Percentiles rank a stretch among this genome's conserved stretches.
Conservation (phyloP, 768 basidiomycete species). For the Suillus bovinus region DNA sequence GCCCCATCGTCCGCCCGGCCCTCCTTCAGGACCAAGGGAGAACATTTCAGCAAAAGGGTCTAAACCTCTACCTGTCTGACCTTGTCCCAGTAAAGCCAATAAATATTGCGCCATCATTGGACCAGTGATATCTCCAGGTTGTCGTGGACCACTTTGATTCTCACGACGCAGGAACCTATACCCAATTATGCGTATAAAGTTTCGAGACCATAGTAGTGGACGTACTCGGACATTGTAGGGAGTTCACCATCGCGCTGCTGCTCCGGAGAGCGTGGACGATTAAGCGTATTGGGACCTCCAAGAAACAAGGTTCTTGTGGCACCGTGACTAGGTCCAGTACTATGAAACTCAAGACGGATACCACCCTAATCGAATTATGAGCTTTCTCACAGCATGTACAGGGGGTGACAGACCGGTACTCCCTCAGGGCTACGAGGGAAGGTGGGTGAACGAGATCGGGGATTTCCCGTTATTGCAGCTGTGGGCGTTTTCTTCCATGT, state of each 20-base stretch:
- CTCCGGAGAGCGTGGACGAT: slow-evolving; percentile 18
- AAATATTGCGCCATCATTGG: slow-evolving; percentile 74
- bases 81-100: slow-evolving; percentile 51
- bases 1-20: slow-evolving; percentile 66
- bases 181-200: slow-evolving; percentile 3
- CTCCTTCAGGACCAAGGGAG: slow-evolving; percentile 36
- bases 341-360: slow-evolving; percentile 39
- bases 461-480: slow-evolving; percentile 2
- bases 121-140: slow-evolving; percentile 49
- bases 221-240: slow-evolving; percentile 57
- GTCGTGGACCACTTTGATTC: slow-evolving; percentile 18
- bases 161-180: slow-evolving; percentile 39
- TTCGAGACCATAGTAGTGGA: slow-evolving; percentile 8
- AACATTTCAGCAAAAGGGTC: slow-evolving; percentile 48
- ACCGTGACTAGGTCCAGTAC: slow-evolving; percentile 20
- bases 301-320: slow-evolving; percentile 38
- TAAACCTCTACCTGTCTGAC: slow-evolving; percentile 33
- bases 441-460: slow-evolving; percentile 19
- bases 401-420: slow-evolving; percentile 15
- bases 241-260: slow-evolving; percentile 30
- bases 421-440: slow-evolving; percentile 18
- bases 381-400: neutral
- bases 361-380: slow-evolving; percentile 22
- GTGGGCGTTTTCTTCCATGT: neutral
- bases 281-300: slow-evolving; percentile 33